Evolutionary conservation across 805 yeast species (phyloP).

Genomic region (Candida maltosa): DNA sequence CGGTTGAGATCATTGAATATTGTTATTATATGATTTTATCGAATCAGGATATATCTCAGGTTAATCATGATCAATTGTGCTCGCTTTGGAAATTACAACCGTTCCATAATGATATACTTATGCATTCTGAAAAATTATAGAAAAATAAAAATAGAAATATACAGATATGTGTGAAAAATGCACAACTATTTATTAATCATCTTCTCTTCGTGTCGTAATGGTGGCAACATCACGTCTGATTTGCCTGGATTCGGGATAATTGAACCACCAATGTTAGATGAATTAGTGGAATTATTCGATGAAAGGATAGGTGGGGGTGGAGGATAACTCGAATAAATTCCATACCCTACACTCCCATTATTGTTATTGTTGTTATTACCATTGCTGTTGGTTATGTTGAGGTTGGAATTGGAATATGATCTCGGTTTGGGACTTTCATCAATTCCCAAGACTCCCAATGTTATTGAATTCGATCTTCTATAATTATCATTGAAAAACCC

Average conservation of each 20-base stretch:
- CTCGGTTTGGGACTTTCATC: no score
- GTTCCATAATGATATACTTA: conserved; percentile 18
- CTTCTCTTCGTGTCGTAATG: not conserved
- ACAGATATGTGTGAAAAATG: no score
- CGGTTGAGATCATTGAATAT: conserved; percentile 26
- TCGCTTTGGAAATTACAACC: conserved; percentile 21
- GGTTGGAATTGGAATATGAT: no score
- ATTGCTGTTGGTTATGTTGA: not conserved
- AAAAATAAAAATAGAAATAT: no score
- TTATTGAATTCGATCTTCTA: conserved; percentile 18
- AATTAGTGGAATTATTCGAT: not conserved
- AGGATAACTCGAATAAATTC: conserved; percentile 9
- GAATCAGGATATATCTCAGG: no score
- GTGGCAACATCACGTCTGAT: conserved; percentile 11
- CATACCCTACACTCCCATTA: no score
- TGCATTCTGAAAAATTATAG: conserved; percentile 18
- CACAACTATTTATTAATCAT: not conserved
- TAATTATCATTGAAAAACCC: conserved; percentile 4
- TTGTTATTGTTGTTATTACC: not conserved
- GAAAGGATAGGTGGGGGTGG: conserved; percentile 12
- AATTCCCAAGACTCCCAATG: conserved; percentile 16
- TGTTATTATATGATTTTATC: conserved; percentile 16
- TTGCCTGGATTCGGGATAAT: not conserved
- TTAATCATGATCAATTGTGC: conserved; percentile 13
- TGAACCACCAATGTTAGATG: no score